These are phyloP conservation scores for Moesziomyces parantarcticus DNA, from an alignment of 1,284 basidiomycete genomes.

Conservation along the genomic window DNA sequence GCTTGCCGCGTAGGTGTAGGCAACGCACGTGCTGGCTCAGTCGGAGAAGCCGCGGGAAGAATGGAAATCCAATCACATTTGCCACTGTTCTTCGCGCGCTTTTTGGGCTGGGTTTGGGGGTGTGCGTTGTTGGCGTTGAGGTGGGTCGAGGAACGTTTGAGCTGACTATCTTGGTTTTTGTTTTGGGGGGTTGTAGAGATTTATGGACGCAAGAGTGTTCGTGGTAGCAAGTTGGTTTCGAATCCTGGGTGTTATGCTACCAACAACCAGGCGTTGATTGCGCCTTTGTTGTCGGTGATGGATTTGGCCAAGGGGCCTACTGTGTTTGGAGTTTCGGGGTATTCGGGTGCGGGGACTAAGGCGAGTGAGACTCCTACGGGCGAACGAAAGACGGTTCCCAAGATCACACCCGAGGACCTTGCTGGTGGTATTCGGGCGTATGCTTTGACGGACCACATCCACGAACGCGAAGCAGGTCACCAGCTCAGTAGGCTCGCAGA, in stretches of 20 bases:
- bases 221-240: constrained; percentile 82
- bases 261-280: constrained; percentile 88
- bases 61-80: constrained; percentile 11
- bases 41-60: constrained; percentile 14
- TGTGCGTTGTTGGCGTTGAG: not conserved
- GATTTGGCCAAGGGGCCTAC: constrained; percentile 69
- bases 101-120: constrained; percentile 8
- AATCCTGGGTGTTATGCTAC: constrained; percentile 99
- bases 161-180: constrained; percentile 5
- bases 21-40: not conserved
- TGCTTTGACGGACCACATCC: constrained; percentile 94
- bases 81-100: constrained; percentile 1
- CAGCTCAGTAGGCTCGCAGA: constrained; percentile 78
- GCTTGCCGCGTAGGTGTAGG: not conserved
- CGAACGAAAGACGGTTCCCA: constrained; percentile 75
- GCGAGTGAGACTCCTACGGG: constrained; percentile 65
- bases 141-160: no score
- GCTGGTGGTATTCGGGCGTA: constrained; percentile 84
- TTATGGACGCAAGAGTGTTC: constrained; percentile 81
- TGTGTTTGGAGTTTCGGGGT: constrained; percentile 92
- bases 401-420: constrained; percentile 81
- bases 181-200: constrained; percentile 76
- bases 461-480: constrained; percentile 89
- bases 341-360: constrained; percentile 92
- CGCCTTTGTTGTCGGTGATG: constrained; percentile 80